Evolutionary conservation across 805 yeast genomes (phyloP), one percentile per base, ranked within the genome.

Genomic region (Limtongia smithiae): DNA sequence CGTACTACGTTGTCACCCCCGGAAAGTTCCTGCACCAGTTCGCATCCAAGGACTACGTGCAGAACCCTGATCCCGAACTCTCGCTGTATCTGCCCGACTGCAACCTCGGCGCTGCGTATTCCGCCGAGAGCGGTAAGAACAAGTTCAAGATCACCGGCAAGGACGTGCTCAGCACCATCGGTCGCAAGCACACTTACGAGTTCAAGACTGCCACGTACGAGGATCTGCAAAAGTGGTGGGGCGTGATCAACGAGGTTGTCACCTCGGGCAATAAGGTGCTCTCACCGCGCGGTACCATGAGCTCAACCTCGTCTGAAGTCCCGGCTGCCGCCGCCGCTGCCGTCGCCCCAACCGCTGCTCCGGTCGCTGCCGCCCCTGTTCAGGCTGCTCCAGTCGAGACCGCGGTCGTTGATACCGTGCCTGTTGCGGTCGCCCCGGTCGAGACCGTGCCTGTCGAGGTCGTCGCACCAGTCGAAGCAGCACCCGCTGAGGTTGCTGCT

Each of bases 11-110:
- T 34, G 63, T 77, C 37, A 71, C 80, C 4, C 73, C 71, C 27
- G 58, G 78, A 0, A 67, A 72, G 20, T 74, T 66, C 58, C 58
- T 77, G 20, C 71, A 72, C 53, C 77, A 74, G 54, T 77, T 73
- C 63, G 72, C 72, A 50, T 67, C 76, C 12, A 67, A 71, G 48
- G 72, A 76, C 22, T 65, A 63, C 40, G 57, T 64, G 37, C 62
- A 61, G 48, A 78, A 74, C 51, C 65, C 75, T 5, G 66, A 68
- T n/a, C 81, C 81, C 14, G 71, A 72, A 21, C 57, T 73, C 37
- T 68, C 73, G 15, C 57, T 78, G 4, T 75, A 68, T 48, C 60
- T 77, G 32, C 81, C 81, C 8, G 79, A 75, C 17, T 67, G 75
- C 50, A 59, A 67, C 27, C 48, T 75, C 12, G 73, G 74, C 27